Base-by-base conservation (phyloP, 225 moss, liverwort and hornwort species). In the Lunularia cruciata region DNA sequence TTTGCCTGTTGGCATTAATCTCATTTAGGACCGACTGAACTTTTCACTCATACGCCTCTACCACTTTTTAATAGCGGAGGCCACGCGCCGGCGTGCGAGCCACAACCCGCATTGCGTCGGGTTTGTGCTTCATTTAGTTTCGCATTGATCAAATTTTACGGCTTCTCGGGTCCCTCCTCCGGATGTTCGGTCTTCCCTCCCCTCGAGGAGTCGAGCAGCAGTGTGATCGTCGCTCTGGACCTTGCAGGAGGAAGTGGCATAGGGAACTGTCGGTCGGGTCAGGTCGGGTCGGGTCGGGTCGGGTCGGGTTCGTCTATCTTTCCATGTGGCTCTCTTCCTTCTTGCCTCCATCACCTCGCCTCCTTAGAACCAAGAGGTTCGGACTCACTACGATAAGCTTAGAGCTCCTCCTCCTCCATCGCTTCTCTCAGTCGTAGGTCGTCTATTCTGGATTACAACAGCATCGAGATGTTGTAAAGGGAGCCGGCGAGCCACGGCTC, bases 41-140 rank as follows among this genome's bases (percentile, higher is more conserved):
- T 5, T 28, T 55, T 27, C 55, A 55, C 1, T 55, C 55, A 33
- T 59, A 34, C 59, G 18, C 2, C 35, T 5, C 34, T 34, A 8
- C 18, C 34, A 20, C 35, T 36, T 34, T 59, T 30, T 55, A 31
- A 20, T 28, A 55, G 30, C 28, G 23, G 23, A 33, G 35, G 30
- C 57, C 57, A 58, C 57, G 57, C 57, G 18, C 11, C 57, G 5
- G 57, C 18, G 22, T 16, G 58, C 18, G 35, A 36, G 56, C 56
- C 59, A 33, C 18, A 36, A n/a, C 23, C 40, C 62, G 40, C 62
- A 11, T 28, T 45, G 26, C 28, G 42, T 63, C 28, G 39, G 25
- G 62, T 42, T 23, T 23, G 58, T 19, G 25, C 40, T 62, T 16
- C 43, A 45, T 61, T 1, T 61, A 10, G 36, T 38, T 25, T 32